Percentiles rank a stretch among this genome's conserved stretches.
These are phyloP conservation scores for Micromonas commoda DNA, from an alignment of 139 green algal genomes.

Conservation along the genomic window DNA sequence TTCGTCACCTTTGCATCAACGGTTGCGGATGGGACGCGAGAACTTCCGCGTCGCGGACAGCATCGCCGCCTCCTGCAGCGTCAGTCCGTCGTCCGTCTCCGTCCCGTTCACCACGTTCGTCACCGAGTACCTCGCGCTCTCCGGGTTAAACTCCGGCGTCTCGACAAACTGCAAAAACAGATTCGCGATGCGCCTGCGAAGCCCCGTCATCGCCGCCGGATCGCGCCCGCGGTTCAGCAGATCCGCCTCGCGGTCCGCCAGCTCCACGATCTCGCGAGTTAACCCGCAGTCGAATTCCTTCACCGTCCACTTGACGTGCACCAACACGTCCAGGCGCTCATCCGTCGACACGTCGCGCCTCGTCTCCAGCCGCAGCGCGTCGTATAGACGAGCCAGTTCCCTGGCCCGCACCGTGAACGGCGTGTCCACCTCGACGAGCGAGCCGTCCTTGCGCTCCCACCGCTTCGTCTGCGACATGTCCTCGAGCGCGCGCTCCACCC, in stretches of 20 bases:
- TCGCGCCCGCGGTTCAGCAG: slow-evolving; percentile 70
- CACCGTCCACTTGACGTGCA: slow-evolving; percentile 79
- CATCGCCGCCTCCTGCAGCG: no score
- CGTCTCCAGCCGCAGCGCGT: slow-evolving; percentile 50
- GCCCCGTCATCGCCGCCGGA: slow-evolving; percentile 54
- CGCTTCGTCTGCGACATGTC: slow-evolving; percentile 54
- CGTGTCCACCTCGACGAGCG: slow-evolving; percentile 65
- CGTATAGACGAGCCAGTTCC: slow-evolving; percentile 73
- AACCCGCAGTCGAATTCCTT: slow-evolving; percentile 76
- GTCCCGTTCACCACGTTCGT: neutral
- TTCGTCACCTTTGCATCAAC: no score
- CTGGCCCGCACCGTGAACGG: slow-evolving; percentile 66
- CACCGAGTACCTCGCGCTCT: slow-evolving; percentile 41
- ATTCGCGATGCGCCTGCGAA: slow-evolving; percentile 61
- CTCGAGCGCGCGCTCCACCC: slow-evolving; percentile 44
- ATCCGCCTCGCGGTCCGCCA: slow-evolving; percentile 79
- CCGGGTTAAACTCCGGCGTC: slow-evolving; percentile 69
- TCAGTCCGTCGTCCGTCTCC: no score
- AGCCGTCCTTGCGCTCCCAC: slow-evolving; percentile 55
- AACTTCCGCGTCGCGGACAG: no score
- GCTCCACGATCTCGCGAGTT: slow-evolving; percentile 64
- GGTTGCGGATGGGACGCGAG: no score
- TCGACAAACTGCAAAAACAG: slow-evolving; percentile 73
- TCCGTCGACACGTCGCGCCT: slow-evolving; percentile 59
- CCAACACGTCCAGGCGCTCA: slow-evolving; percentile 75